These are phyloP conservation scores for Climacium dendroides DNA, from an alignment of 225 moss, liverwort and hornwort species.

Conservation along the genomic window DNA sequence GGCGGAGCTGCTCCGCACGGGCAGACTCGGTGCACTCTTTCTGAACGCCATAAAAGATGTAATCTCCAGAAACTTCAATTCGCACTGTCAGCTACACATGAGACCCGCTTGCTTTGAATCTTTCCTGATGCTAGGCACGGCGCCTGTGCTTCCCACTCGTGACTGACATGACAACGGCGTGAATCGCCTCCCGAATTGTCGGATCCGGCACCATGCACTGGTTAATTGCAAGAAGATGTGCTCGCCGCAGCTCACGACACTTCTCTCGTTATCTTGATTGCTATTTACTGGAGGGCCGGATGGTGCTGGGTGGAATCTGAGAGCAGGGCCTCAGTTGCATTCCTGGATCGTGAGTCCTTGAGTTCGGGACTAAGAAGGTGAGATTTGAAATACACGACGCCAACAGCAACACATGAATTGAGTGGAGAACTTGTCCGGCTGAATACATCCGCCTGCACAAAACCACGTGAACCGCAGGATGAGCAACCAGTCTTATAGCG, in stretches of 20 bases:
- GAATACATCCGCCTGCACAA: background rate
- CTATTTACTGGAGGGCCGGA: background rate
- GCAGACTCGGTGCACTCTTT: conserved; percentile 4
- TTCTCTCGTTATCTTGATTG: background rate
- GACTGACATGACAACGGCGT: background rate
- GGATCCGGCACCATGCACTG: background rate
- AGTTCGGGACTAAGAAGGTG: background rate
- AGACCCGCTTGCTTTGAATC: background rate
- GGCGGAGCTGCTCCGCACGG: conserved; percentile 5
- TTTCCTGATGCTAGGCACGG: background rate
- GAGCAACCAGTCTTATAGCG: background rate
- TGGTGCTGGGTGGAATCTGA: background rate
- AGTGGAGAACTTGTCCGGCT: background rate
- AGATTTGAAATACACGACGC: background rate
- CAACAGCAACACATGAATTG: background rate
- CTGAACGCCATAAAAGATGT: conserved; percentile 23
- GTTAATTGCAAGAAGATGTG: background rate
- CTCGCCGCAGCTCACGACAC: too few relatives aligned
- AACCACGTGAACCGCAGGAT: background rate
- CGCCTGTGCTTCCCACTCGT: background rate
- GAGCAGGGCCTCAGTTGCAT: background rate
- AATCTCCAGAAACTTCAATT: background rate
- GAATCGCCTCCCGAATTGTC: background rate
- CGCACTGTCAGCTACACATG: background rate
- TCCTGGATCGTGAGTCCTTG: background rate